Conservation (phyloP, 2,329 filamentous ascomycete genomes). For the Colletotrichum limetticola region DNA sequence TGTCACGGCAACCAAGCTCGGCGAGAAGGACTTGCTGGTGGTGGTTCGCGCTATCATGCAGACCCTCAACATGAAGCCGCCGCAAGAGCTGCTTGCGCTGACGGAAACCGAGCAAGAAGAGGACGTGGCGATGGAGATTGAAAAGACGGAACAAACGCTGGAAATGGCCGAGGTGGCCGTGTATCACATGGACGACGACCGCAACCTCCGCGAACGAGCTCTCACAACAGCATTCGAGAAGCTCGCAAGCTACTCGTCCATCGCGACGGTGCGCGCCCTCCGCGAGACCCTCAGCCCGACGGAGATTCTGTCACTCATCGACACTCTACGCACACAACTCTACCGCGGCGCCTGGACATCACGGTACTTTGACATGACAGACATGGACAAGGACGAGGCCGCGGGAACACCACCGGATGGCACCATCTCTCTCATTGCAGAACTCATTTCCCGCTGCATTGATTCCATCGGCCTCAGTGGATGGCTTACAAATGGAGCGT, state of each 20-base stretch:
- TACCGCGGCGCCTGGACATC: slow-evolving; percentile 81
- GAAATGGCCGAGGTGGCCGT: slow-evolving; percentile 75
- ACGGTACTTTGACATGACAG: slow-evolving; percentile 71
- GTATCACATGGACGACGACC: slow-evolving; percentile 73
- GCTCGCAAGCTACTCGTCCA: slow-evolving; percentile 72
- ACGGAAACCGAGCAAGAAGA: slow-evolving; percentile 41
- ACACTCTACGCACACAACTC: slow-evolving; percentile 78
- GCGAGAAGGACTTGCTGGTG: slow-evolving; percentile 73
- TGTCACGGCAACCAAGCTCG: slow-evolving; percentile 72
- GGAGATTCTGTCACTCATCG: slow-evolving; percentile 77
- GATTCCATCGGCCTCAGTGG: slow-evolving; percentile 80
- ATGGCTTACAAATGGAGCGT: slow-evolving; percentile 72
- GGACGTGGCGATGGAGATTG: slow-evolving; percentile 64
- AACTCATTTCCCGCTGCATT: slow-evolving; percentile 77
- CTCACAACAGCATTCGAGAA: slow-evolving; percentile 76
- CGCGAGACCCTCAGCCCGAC: slow-evolving; percentile 72
- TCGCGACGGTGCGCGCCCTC: slow-evolving; percentile 70
- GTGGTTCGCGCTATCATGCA: slow-evolving; percentile 75
- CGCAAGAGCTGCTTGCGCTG: slow-evolving; percentile 33
- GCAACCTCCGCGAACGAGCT: slow-evolving; percentile 70
- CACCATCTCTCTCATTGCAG: slow-evolving; percentile 76
- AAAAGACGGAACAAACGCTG: slow-evolving; percentile 72
- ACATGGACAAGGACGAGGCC: slow-evolving; percentile 54
- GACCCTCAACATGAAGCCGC: slow-evolving; percentile 65
- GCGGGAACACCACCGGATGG: slow-evolving; percentile 67